phyloP scores from a whole-genome alignment of 768 basidiomycete species.

The Leccinum uliginosum region DNA sequence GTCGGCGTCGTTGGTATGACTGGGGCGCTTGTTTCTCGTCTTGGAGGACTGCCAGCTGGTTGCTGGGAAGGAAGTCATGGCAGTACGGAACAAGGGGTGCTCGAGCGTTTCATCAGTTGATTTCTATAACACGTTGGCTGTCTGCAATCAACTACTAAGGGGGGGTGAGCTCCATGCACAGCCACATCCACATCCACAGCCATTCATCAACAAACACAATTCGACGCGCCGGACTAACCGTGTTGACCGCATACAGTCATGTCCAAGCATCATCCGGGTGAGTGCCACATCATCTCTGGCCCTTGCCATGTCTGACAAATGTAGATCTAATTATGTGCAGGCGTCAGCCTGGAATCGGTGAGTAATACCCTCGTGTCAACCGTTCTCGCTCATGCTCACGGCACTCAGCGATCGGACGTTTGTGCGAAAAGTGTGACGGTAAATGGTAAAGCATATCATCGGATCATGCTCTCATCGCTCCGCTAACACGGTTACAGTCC shows the following conservation, averaged over 20 bases:
- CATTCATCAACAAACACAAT: constrained; percentile 9
- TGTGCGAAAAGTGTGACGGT: constrained; percentile 99
- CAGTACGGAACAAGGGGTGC: neutral
- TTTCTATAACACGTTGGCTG: constrained; percentile 1
- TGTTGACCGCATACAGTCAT: constrained; percentile 36
- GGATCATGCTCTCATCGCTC: neutral
- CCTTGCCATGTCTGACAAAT: neutral
- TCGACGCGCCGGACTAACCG: too few relatives aligned
- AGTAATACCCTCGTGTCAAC: constrained; percentile 19
- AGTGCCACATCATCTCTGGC: constrained; percentile 1
- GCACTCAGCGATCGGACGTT: constrained; percentile 82
- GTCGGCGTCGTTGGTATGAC: neutral
- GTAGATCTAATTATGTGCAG: constrained; percentile 97
- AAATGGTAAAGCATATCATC: constrained; percentile 72
- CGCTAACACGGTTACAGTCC: constrained; percentile 51
- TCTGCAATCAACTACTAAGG: neutral
- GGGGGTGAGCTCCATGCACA: constrained; percentile 3
- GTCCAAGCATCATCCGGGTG: constrained; percentile 92
- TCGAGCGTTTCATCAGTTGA: constrained; percentile 8
- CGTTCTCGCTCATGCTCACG: neutral
- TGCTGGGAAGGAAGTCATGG: constrained; percentile 32
- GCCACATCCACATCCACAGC: constrained; percentile 18
- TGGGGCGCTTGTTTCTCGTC: constrained; percentile 13
- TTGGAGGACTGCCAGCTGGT: constrained; percentile 28
- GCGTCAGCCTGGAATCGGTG: constrained; percentile 95